Percentiles rank a stretch among this genome's conserved stretches.
These are phyloP conservation scores for Butyriboletus appendiculatus DNA, from an alignment of 1,284 basidiomycete species.

Conservation along the genomic window DNA sequence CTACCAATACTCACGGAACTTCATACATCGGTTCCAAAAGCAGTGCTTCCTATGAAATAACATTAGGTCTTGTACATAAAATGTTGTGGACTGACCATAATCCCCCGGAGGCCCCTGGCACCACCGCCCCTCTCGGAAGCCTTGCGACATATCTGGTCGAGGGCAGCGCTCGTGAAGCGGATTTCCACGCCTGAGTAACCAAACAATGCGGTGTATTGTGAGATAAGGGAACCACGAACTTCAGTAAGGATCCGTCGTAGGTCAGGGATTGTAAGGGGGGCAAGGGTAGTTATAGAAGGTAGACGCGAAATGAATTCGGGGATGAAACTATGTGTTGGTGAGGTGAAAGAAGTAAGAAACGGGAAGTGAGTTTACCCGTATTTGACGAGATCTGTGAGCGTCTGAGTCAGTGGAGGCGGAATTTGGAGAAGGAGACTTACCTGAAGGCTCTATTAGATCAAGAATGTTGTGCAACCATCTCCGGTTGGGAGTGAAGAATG, in stretches of 20 bases:
- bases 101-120: conserved; percentile 84
- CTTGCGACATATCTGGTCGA: conserved; percentile 76
- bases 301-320: conserved; percentile 93
- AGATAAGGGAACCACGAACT: conserved; percentile 86
- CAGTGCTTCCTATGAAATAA: conserved; percentile 61
- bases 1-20: conserved; percentile 69
- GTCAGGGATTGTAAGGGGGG: conserved; percentile 73
- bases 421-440: conserved; percentile 36
- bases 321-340: conserved; percentile 62
- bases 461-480: conserved; percentile 51
- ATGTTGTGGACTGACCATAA: conserved; percentile 62
- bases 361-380: conserved; percentile 61
- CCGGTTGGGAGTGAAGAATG: conserved; percentile 77
- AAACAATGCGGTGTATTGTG: conserved; percentile 87
- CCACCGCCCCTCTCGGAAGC: conserved; percentile 85
- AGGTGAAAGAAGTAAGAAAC: conserved; percentile 8
- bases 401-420: conserved; percentile 5
- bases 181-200: conserved; percentile 81
- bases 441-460: conserved; percentile 67
- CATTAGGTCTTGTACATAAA: conserved; percentile 4
- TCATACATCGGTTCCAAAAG: conserved; percentile 90
- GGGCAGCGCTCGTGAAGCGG: conserved; percentile 73
- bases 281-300: conserved; percentile 83
- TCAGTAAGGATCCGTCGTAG: conserved; percentile 90
- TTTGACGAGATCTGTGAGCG: conserved; percentile 68